phyloP scores from a whole-genome alignment of 495 filamentous ascomycete species.

The Hypoxylon rickii region DNA sequence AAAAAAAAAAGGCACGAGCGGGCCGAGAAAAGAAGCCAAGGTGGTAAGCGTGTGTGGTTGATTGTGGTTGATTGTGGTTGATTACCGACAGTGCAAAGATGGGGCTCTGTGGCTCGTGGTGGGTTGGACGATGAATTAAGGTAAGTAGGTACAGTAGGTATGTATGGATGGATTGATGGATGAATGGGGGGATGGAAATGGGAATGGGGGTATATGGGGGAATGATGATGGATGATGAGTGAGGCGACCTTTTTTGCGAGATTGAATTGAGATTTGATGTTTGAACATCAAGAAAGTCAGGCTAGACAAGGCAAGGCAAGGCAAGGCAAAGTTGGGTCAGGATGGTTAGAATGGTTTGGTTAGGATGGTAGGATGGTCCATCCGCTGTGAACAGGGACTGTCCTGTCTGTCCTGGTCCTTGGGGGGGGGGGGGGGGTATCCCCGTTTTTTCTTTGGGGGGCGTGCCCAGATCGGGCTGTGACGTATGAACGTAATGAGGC shows the following conservation, averaged over 20 bases:
- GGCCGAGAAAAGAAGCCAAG: conserved; percentile 18
- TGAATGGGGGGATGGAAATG: not conserved
- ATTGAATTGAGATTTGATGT: conserved; percentile 25
- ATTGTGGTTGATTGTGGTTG: conserved; percentile 23
- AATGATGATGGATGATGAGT: conserved; percentile 7
- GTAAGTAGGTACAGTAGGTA: too few relatives aligned
- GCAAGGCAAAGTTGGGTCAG: not conserved
- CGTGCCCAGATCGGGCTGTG: conserved; percentile 9
- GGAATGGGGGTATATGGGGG: not conserved
- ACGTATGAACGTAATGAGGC: conserved; percentile 8
- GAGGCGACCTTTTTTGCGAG: too few relatives aligned
- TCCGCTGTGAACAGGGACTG: conserved; percentile 31
- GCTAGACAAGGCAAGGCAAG: conserved; percentile 17
- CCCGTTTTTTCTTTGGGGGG: not conserved
- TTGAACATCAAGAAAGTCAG: conserved; percentile 21
- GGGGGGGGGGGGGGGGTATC: not conserved
- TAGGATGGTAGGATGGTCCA: conserved; percentile 20
- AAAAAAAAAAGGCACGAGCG: conserved; percentile 26
- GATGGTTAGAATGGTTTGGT: not conserved
- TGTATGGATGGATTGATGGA: not conserved
- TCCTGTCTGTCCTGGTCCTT: not conserved
- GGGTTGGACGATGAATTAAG: conserved; percentile 15
- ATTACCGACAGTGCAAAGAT: too few relatives aligned
- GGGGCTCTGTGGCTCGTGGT: conserved; percentile 35
- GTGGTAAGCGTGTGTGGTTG: conserved; percentile 8